Percentiles rank a stretch among this genome's conserved stretches.
Evolutionary conservation across 129 eudicot species (phyloP).

Genomic region (Artemisia argyi): DNA sequence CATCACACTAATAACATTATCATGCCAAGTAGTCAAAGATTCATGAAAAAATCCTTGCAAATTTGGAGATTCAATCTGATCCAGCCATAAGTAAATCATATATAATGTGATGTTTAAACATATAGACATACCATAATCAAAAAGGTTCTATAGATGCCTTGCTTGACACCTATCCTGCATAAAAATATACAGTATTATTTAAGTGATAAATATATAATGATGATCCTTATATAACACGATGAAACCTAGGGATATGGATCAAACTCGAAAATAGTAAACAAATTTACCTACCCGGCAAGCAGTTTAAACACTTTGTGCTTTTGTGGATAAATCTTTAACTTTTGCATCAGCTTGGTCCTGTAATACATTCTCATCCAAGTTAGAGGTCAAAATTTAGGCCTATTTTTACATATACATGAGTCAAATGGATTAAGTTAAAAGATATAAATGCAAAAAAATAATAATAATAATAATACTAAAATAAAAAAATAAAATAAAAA

Average conservation of each 20-base stretch:
- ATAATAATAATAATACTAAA: too few relatives aligned
- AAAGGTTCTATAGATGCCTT: slow-evolving; percentile 22
- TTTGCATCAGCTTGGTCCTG: slow-evolving; percentile 55
- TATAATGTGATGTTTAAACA: slow-evolving; percentile 21
- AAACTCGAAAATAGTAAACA: not conserved
- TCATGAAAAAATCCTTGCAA: slow-evolving; percentile 6
- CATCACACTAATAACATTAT: not conserved
- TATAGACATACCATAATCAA: slow-evolving; percentile 25
- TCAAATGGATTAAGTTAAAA: too few relatives aligned
- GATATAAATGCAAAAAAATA: too few relatives aligned
- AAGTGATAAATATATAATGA: too few relatives aligned
- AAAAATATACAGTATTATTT: not conserved
- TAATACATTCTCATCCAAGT: not conserved
- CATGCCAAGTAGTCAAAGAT: slow-evolving; percentile 18
- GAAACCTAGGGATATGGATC: not conserved
- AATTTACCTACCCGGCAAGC: slow-evolving; percentile 35
- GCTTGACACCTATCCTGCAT: slow-evolving; percentile 34
- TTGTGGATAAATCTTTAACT: slow-evolving; percentile 40
- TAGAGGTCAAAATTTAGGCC: too few relatives aligned
- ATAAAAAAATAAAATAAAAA: too few relatives aligned
- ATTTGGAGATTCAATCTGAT: not conserved
- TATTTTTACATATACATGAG: too few relatives aligned
- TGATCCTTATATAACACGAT: too few relatives aligned
- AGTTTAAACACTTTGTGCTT: slow-evolving; percentile 44
- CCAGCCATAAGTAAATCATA: slow-evolving; percentile 16